phyloP scores from a whole-genome alignment of 176 grass and related monocot species.

The Phragmites australis region DNA sequence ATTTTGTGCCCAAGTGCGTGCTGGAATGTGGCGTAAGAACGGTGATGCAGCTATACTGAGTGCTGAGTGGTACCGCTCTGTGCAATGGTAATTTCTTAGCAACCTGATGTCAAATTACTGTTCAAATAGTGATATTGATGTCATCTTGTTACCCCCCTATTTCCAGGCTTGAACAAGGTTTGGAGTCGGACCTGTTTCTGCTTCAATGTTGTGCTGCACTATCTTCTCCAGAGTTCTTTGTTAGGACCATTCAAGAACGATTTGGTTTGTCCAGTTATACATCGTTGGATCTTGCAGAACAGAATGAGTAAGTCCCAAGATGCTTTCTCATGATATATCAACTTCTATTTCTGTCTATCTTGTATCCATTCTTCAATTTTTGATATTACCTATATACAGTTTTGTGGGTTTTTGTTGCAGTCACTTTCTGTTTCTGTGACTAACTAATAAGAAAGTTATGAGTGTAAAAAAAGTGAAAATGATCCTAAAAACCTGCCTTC shows the following conservation, averaged over 20 bases:
- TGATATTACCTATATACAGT: neutral
- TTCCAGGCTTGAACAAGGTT: constrained; percentile 88
- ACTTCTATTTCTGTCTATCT: constrained; percentile 33
- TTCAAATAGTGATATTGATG: constrained; percentile 28
- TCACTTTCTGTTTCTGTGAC: constrained; percentile 13
- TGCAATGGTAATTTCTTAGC: constrained; percentile 74
- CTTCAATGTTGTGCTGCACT: constrained; percentile 95
- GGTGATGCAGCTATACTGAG: constrained; percentile 85
- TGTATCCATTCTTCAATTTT: constrained; percentile 23
- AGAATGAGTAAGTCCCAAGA: constrained; percentile 73
- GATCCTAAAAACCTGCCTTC: neutral
- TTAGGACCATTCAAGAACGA: constrained; percentile 89
- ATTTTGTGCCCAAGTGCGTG: constrained; percentile 91
- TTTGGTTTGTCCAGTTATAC: constrained; percentile 88
- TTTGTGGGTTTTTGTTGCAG: constrained; percentile 16
- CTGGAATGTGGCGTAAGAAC: constrained; percentile 99
- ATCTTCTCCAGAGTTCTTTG: constrained; percentile 90
- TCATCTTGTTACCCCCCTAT: constrained; percentile 38
- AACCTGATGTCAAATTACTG: constrained; percentile 19
- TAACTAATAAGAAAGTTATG: neutral
- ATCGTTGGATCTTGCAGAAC: constrained; percentile 64
- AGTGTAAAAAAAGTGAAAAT: neutral
- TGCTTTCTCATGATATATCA: neutral
- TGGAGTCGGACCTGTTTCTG: constrained; percentile 94
- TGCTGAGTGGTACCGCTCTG: constrained; percentile 81